Evolutionary conservation across 2,329 filamentous ascomycete species (phyloP).

Genomic region (Trichoderma atrobrunneum): DNA sequence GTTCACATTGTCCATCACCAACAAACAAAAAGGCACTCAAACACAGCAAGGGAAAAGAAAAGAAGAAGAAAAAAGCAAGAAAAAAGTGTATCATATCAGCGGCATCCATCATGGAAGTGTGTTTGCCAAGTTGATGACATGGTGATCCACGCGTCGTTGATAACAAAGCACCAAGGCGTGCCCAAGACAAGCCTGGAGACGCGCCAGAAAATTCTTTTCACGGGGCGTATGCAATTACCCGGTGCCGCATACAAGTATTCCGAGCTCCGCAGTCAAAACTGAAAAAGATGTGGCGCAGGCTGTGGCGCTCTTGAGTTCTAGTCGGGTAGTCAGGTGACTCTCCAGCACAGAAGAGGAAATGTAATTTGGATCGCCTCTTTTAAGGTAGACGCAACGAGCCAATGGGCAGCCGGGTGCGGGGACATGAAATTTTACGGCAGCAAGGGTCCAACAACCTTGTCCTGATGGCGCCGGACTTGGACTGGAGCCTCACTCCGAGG

Average conservation of each 20-base stretch:
- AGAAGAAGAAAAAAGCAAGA: background rate
- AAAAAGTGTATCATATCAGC: background rate
- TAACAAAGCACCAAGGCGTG: constrained; percentile 12
- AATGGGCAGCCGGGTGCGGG: background rate
- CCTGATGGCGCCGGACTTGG: background rate
- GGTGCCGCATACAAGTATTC: background rate
- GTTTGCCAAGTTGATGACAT: constrained; percentile 6
- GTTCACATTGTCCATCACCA: background rate
- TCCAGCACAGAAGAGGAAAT: background rate
- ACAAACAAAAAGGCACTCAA: background rate
- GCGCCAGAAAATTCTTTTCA: constrained; percentile 5
- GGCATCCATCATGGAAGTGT: background rate
- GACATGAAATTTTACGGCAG: background rate
- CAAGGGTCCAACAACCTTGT: background rate
- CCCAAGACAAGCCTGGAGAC: background rate
- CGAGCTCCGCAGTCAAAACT: background rate
- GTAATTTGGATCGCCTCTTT: background rate
- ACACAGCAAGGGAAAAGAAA: background rate
- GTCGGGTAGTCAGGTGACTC: background rate
- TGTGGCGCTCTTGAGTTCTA: background rate
- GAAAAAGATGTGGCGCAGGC: background rate
- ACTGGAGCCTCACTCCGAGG: background rate
- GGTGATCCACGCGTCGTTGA: constrained; percentile 8
- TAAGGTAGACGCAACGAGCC: background rate
- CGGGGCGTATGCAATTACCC: background rate